These are phyloP conservation scores for Fusarium lateritium DNA, from an alignment of 2,329 filamentous ascomycete genomes.

Conservation along the genomic window DNA sequence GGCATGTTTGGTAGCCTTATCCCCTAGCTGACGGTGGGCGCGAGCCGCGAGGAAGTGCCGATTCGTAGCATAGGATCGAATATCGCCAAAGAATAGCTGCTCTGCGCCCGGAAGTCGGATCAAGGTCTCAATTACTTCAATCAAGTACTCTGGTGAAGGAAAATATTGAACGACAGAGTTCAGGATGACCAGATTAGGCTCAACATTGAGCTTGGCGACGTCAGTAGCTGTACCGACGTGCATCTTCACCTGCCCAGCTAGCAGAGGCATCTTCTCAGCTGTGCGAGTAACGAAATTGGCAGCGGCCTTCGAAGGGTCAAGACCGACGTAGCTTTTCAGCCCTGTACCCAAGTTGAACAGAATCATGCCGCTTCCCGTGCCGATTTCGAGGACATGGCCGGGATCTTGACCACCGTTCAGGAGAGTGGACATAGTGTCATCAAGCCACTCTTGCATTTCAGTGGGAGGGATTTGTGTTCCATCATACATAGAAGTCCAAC, in stretches of 20 bases:
- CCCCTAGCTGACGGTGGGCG: conserved; percentile 11
- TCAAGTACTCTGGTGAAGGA: conserved; percentile 47
- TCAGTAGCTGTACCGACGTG: conserved; percentile 44
- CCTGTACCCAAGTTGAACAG: conserved; percentile 48
- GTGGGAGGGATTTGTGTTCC: too few relatives aligned
- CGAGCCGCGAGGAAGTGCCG: conserved; percentile 33
- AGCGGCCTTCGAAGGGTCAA: conserved; percentile 48
- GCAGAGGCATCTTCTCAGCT: conserved; percentile 18
- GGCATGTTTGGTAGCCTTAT: conserved; percentile 6
- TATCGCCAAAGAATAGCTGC: conserved; percentile 44
- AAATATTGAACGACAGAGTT: conserved; percentile 52
- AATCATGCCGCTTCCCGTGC: conserved; percentile 52
- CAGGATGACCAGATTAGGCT: conserved; percentile 42
- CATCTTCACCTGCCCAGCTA: conserved; percentile 31
- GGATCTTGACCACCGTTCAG: conserved; percentile 28
- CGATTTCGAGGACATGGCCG: conserved; percentile 50
- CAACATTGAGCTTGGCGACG: conserved; percentile 5
- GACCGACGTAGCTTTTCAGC: conserved; percentile 47
- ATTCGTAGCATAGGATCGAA: conserved; percentile 39
- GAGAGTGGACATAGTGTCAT: conserved; percentile 46
- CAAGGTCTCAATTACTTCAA: conserved; percentile 31
- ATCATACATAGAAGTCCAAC: too few relatives aligned
- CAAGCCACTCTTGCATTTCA: conserved; percentile 52
- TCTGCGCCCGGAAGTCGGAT: conserved; percentile 6
- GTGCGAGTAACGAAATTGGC: conserved; percentile 39